A percentile compares a stretch with the other conserved stretches of the same genome.
phyloP scores from a whole-genome alignment of 495 filamentous ascomycete species.

The Trichocladium antarcticum region DNA sequence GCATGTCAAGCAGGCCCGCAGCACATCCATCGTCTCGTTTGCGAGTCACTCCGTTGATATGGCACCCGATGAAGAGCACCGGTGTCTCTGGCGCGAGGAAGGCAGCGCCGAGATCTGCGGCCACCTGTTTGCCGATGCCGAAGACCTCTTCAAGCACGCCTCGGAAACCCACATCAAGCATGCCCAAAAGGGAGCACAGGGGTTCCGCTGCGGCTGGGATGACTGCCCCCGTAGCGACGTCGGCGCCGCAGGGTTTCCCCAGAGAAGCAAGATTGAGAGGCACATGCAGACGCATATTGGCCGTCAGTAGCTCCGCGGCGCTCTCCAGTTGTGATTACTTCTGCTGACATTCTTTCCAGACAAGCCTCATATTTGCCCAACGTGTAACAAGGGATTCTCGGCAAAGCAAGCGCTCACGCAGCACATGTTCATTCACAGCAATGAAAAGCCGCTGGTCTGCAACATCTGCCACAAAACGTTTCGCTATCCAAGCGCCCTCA shows the following conservation, averaged over 20 bases:
- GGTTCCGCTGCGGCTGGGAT: slow-evolving; percentile 28
- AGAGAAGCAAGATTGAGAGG: slow-evolving; percentile 50
- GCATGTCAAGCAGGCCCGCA: slow-evolving; percentile 14
- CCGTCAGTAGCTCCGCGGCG: slow-evolving; percentile 34
- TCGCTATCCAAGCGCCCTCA: slow-evolving; percentile 44
- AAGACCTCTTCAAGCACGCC: slow-evolving; percentile 24
- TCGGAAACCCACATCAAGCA: slow-evolving; percentile 22
- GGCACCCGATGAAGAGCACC: slow-evolving; percentile 15
- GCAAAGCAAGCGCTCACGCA: slow-evolving; percentile 50
- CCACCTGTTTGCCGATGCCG: slow-evolving; percentile 15
- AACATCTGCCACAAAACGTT: slow-evolving; percentile 44
- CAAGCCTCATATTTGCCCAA: slow-evolving; percentile 45
- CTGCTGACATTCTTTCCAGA: slow-evolving; percentile 28
- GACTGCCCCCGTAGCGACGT: slow-evolving; percentile 31
- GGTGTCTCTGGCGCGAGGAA: slow-evolving; percentile 26
- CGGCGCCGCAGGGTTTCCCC: slow-evolving; percentile 38
- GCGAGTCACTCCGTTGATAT: slow-evolving; percentile 1
- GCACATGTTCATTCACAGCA: slow-evolving; percentile 50
- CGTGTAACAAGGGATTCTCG: slow-evolving; percentile 46
- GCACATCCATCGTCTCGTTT: slow-evolving; percentile 14
- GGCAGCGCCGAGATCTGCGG: slow-evolving; percentile 18
- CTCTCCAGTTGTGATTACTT: too few species aligned
- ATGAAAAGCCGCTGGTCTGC: slow-evolving; percentile 49
- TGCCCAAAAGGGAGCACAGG: slow-evolving; percentile 24
- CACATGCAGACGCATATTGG: slow-evolving; percentile 54